Evolutionary conservation across 768 basidiomycete species (phyloP).

Genomic region (Gymnopilus junonius): DNA sequence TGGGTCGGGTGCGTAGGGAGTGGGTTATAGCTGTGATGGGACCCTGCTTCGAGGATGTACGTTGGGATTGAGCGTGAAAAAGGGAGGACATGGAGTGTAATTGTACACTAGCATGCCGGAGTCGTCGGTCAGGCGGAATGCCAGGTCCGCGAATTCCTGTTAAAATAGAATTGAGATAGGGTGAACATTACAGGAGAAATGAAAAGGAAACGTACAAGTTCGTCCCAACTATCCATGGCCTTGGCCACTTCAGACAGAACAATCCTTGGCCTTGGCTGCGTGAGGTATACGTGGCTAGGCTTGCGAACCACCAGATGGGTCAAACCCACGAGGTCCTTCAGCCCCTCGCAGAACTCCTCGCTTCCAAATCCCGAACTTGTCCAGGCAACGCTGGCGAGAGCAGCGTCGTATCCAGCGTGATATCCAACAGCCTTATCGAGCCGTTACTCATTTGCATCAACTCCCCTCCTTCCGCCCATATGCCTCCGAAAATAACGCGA

Average conservation of each 20-base stretch:
- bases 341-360: conserved; percentile 43
- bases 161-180: not conserved
- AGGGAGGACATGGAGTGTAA: not conserved
- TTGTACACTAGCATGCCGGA: conserved; percentile 20
- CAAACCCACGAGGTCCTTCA: conserved; percentile 41
- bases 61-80: not conserved
- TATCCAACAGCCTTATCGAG: conserved; percentile 34
- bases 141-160: conserved; percentile 57
- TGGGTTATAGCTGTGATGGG: conserved; percentile 38
- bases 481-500: conserved; percentile 42
- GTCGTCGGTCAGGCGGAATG: conserved; percentile 61
- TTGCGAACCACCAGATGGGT: conserved; percentile 58
- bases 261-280: conserved; percentile 47
- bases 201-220: conserved; percentile 48
- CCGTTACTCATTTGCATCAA: conserved; percentile 35
- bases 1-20: conserved; percentile 42
- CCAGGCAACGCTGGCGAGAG: conserved; percentile 17
- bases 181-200: not conserved
- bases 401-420: conserved; percentile 41
- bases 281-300: conserved; percentile 54
- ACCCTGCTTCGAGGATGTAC: conserved; percentile 15
- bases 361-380: conserved; percentile 25
- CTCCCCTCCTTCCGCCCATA: conserved; percentile 43
- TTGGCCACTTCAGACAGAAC: conserved; percentile 51
- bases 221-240: conserved; percentile 45